Conservation (phyloP, 1,139 yeast species). For the Geotrichum phurueaensis region DNA sequence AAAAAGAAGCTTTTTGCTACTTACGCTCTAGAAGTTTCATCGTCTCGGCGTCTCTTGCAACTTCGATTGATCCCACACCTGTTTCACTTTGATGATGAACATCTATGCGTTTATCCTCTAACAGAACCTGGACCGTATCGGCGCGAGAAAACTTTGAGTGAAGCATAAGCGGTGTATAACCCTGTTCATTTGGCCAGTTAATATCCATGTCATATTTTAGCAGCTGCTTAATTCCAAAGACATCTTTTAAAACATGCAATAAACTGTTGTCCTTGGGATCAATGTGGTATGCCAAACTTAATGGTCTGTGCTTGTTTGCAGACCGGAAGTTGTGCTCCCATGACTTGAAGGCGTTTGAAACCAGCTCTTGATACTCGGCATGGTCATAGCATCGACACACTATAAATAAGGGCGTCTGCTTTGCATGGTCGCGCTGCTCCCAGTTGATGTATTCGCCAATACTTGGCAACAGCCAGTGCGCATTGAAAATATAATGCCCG, state of each 20-base stretch:
- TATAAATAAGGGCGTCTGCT: slow-evolving; percentile 76
- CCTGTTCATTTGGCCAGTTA: slow-evolving; percentile 55
- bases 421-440: slow-evolving; percentile 59
- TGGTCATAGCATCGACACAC: slow-evolving; percentile 81
- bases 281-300: slow-evolving; percentile 46
- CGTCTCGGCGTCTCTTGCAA: slow-evolving; percentile 43
- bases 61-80: slow-evolving; percentile 45
- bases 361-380: slow-evolving; percentile 48
- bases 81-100: slow-evolving; percentile 27
- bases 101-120: slow-evolving; percentile 29
- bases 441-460: slow-evolving; percentile 63
- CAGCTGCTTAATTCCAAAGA: slow-evolving; percentile 39
- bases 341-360: slow-evolving; percentile 44
- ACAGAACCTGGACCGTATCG: slow-evolving; percentile 46
- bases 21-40: slow-evolving; percentile 43
- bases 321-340: slow-evolving; percentile 20
- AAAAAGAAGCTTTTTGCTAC: slow-evolving; percentile 27
- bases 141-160: slow-evolving; percentile 65
- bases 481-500: slow-evolving; percentile 71
- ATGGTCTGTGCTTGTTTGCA: slow-evolving; percentile 25
- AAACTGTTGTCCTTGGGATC: slow-evolving; percentile 72
- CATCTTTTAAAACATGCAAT: slow-evolving; percentile 58
- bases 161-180: slow-evolving; percentile 63
- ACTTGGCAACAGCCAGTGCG: slow-evolving; percentile 45
- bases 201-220: slow-evolving; percentile 45